Evolutionary conservation across 2,329 filamentous ascomycete species (phyloP).

Genomic region (Stemphylium lycopersici): DNA sequence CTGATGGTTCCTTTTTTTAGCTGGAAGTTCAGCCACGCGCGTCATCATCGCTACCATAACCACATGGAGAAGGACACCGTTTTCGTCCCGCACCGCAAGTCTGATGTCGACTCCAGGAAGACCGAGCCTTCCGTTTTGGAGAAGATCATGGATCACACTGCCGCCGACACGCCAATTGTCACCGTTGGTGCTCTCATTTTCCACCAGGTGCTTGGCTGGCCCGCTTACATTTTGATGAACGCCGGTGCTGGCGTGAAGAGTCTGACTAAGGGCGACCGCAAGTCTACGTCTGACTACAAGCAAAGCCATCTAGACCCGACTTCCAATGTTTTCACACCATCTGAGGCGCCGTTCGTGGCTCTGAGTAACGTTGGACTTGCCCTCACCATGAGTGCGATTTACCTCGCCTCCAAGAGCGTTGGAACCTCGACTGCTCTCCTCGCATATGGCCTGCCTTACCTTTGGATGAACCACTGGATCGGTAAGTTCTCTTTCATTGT

Average conservation of each 20-base stretch:
- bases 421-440: conserved; percentile 63
- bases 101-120: conserved; percentile 8
- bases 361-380: conserved; percentile 27
- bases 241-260: conserved; percentile 30
- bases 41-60: conserved; percentile 12
- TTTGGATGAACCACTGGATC: conserved; percentile 75
- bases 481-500: conserved; percentile 14
- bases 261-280: conserved; percentile 17
- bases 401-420: conserved; percentile 59
- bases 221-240: conserved; percentile 68
- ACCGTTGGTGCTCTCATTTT: conserved; percentile 61
- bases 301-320: conserved; percentile 31
- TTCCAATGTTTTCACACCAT: conserved; percentile 22
- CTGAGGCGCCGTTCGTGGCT: conserved; percentile 25
- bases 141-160: conserved; percentile 45
- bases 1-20: conserved; percentile 71
- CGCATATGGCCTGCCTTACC: conserved; percentile 68
- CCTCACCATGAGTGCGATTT: conserved; percentile 52
- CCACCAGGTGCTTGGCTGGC: conserved; percentile 71
- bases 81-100: conserved; percentile 43
- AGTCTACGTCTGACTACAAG: conserved; percentile 18
- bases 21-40: conserved; percentile 14
- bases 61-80: conserved; percentile 31
- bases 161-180: conserved; percentile 67
- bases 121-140: conserved; percentile 14